Base-by-base conservation (phyloP, 1,284 basidiomycete genomes). In the Boletus sp. region DNA sequence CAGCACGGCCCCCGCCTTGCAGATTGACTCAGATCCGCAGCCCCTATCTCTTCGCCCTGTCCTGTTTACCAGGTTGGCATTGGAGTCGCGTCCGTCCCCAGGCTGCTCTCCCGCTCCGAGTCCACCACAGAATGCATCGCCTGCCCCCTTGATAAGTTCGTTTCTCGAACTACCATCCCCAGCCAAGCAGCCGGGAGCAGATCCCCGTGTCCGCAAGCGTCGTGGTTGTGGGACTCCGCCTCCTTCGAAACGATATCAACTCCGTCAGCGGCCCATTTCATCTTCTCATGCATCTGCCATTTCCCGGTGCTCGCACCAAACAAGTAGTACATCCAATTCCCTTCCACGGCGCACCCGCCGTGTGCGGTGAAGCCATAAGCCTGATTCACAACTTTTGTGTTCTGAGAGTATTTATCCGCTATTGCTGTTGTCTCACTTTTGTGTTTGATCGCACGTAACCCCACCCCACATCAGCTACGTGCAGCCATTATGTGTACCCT, bases 21-120 rank as follows among this genome's bases (percentile, higher is more conserved):
- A 72, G 53, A 57, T 71, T 25, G 69, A 75, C 44, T 55, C 64
- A 13, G 57, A 56, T 9, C 66, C 67, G 22, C 72, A 70, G 43
- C 51, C 52, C 46, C 20, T 52, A 5, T 46, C 59, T 23, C 58
- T 62, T 40, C 66, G 66, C 43, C 54, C 67, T 9, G 48, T 69
- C 17, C 63, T 70, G 13, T 69, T 64, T 57, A 69, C 72, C 8
- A 68, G 65, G 37, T 59, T 70, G 30, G 64, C 67, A 16, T 64
- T 70, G 52, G 61, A 66, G 16, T 50, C 62, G n/a, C 52, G 57
- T 26, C 47, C 57, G 14, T 44, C 61, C 38, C 19, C 41, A 3
- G 29, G 46, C 29, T 36, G 34, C 37, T 46, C 60, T 42, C 34
- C 45, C 25, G 33, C 33, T 35, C 27, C 48, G 27, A 30, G 22